These are phyloP conservation scores for Neurospora intermedia DNA, from an alignment of 495 filamentous ascomycete species.

Conservation along the genomic window DNA sequence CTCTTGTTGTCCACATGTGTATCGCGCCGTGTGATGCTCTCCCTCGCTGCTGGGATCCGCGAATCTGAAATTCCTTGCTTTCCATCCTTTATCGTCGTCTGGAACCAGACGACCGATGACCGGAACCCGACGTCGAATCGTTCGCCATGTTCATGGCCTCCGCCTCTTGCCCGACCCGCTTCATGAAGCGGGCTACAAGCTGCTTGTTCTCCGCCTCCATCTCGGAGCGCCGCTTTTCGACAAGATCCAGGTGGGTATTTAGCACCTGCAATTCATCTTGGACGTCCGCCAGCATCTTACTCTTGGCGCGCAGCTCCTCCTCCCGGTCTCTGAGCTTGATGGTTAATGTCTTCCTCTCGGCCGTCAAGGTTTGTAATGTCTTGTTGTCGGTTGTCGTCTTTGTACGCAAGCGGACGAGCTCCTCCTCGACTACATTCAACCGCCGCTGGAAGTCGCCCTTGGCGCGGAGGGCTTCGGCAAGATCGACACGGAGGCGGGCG, in stretches of 20 bases:
- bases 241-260: constrained; percentile 79
- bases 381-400: constrained; percentile 44
- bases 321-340: constrained; percentile 66
- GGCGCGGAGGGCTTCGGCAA: constrained; percentile 64
- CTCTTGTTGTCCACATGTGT: not conserved
- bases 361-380: constrained; percentile 48
- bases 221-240: constrained; percentile 56
- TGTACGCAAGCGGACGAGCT: constrained; percentile 48
- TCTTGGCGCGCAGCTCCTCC: constrained; percentile 75
- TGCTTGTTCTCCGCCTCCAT: constrained; percentile 78
- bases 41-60: not conserved
- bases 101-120: not conserved
- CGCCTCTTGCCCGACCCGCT: constrained; percentile 70
- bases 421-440: constrained; percentile 47
- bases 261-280: constrained; percentile 84
- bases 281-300: constrained; percentile 70
- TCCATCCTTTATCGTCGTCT: not conserved
- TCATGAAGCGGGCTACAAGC: constrained; percentile 85
- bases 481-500: constrained; percentile 46
- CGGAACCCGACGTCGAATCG: constrained; percentile 11
- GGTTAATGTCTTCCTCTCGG: constrained; percentile 49
- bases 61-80: not conserved
- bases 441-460: constrained; percentile 53
- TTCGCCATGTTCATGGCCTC: constrained; percentile 71
- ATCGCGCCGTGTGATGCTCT: not conserved